phyloP scores from a whole-genome alignment of 257 asterid species.

The Salvia splendens region DNA sequence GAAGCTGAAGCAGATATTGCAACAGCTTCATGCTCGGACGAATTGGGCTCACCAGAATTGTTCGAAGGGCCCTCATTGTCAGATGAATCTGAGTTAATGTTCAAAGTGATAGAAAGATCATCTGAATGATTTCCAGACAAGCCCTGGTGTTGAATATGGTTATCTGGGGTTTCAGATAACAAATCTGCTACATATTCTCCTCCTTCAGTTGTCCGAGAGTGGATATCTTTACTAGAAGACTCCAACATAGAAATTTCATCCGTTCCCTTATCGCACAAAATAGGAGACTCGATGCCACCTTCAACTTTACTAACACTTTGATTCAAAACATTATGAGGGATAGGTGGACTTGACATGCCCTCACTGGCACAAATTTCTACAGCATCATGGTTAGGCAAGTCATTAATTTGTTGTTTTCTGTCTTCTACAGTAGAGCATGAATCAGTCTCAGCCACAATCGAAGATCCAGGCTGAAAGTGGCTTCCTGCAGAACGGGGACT shows the following conservation, averaged over 20 bases:
- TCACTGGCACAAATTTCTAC: neutral
- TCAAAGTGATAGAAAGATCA: conserved; percentile 24
- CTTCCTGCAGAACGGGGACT: conserved; percentile 32
- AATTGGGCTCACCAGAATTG: conserved; percentile 27
- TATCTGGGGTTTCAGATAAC: conserved; percentile 29
- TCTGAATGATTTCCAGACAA: conserved; percentile 32
- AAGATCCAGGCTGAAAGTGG: conserved; percentile 33
- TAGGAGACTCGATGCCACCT: conserved; percentile 32
- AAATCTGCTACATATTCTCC: conserved; percentile 26
- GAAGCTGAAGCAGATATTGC: conserved; percentile 35
- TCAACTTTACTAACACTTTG: conserved; percentile 31
- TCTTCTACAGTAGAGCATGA: conserved; percentile 26
- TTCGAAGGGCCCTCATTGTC: conserved; percentile 19
- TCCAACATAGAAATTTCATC: conserved; percentile 31
- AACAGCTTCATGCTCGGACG: conserved; percentile 25
- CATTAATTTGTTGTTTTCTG: conserved; percentile 25
- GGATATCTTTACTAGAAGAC: conserved; percentile 31
- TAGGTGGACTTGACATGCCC: conserved; percentile 15
- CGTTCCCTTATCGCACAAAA: conserved; percentile 29
- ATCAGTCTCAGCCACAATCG: conserved; percentile 25
- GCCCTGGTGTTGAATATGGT: conserved; percentile 25
- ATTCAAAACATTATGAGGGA: conserved; percentile 18
- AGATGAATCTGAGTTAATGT: conserved; percentile 33
- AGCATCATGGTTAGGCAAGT: conserved; percentile 26
- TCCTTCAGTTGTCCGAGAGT: conserved; percentile 29